A percentile compares a stretch with the other conserved stretches of the same genome.
phyloP scores from a whole-genome alignment of 805 yeast genomes.

The Kodamaea fukazawae region DNA sequence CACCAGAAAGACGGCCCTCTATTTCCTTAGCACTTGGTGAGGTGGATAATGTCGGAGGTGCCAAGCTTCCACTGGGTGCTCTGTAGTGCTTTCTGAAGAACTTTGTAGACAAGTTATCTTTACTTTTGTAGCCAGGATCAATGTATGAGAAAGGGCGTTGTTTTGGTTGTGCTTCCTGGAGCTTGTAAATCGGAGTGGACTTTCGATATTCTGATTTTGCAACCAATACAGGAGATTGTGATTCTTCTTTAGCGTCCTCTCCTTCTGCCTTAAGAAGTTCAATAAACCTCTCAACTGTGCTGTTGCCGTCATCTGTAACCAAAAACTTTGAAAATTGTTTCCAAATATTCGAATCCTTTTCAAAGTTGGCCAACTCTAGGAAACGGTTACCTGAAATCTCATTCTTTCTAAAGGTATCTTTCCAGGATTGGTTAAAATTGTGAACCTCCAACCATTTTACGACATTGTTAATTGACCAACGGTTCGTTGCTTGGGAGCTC shows the following conservation, averaged over 20 bases:
- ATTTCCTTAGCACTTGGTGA: slow-evolving; percentile 8
- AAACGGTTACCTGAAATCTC: slow-evolving; percentile 63
- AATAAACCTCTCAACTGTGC: slow-evolving; percentile 58
- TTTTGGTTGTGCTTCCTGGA: slow-evolving; percentile 16
- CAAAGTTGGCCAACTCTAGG: slow-evolving; percentile 65
- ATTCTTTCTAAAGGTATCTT: slow-evolving; percentile 55
- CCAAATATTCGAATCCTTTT: slow-evolving; percentile 46
- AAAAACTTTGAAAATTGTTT: slow-evolving; percentile 37
- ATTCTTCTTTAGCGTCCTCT: slow-evolving; percentile 17
- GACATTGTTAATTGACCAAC: slow-evolving; percentile 74
- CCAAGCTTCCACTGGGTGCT: slow-evolving; percentile 33
- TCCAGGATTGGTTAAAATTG: slow-evolving; percentile 73
- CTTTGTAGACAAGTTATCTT: slow-evolving; percentile 27
- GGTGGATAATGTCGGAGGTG: slow-evolving; percentile 10
- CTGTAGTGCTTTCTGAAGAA: slow-evolving; percentile 65
- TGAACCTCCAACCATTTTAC: slow-evolving; percentile 64
- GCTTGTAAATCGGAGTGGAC: slow-evolving; percentile 29
- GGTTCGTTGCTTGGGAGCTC: slow-evolving; percentile 27
- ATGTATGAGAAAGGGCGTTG: slow-evolving; percentile 41
- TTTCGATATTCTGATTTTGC: slow-evolving; percentile 31
- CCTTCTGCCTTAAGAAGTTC: slow-evolving; percentile 37
- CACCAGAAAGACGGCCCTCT: too few species aligned
- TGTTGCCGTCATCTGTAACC: slow-evolving; percentile 43
- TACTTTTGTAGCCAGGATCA: slow-evolving; percentile 26
- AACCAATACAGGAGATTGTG: slow-evolving; percentile 11